Evolutionary conservation across 108 stramenopile species (phyloP).

Genomic region (Skeletonema marinoi): DNA sequence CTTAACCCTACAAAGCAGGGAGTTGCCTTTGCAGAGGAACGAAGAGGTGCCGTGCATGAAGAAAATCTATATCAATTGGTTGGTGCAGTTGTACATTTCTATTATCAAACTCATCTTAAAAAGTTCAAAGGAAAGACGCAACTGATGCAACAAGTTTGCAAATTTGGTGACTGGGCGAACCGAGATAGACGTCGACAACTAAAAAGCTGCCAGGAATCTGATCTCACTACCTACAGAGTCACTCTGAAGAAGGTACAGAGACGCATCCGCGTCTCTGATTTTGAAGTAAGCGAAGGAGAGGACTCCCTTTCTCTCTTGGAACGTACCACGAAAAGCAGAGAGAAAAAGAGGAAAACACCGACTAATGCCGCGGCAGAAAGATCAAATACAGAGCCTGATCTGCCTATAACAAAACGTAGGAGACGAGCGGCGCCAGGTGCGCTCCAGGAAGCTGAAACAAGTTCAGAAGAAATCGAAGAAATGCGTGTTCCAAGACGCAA

Average conservation of each 20-base stretch:
- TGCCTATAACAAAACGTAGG: not conserved
- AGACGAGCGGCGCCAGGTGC: not conserved
- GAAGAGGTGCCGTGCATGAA: constrained; percentile 24
- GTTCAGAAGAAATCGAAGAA: not conserved
- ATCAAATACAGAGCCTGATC: not conserved
- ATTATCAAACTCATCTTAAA: constrained; percentile 32
- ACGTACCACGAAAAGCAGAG: not conserved
- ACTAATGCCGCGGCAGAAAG: not conserved
- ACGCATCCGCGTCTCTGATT: not conserved
- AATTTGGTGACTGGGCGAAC: not conserved
- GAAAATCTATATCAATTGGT: constrained; percentile 48
- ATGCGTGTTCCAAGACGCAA: not conserved
- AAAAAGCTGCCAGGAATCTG: constrained; percentile 4
- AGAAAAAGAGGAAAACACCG: not conserved
- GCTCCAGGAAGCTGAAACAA: not conserved
- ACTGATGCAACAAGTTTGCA: constrained; percentile 3
- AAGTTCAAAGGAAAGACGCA: constrained; percentile 25
- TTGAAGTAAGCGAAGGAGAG: not conserved
- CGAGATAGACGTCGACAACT: not conserved
- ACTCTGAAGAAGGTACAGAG: not conserved
- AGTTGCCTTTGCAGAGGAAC: constrained; percentile 45
- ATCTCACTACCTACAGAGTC: constrained; percentile 7
- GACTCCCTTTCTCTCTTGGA: not conserved
- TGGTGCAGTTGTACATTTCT: constrained; percentile 40
- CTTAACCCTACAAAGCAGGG: constrained; percentile 78